Base-by-base conservation (phyloP, 495 filamentous ascomycete genomes). In the Trichocladium uniseriatum region DNA sequence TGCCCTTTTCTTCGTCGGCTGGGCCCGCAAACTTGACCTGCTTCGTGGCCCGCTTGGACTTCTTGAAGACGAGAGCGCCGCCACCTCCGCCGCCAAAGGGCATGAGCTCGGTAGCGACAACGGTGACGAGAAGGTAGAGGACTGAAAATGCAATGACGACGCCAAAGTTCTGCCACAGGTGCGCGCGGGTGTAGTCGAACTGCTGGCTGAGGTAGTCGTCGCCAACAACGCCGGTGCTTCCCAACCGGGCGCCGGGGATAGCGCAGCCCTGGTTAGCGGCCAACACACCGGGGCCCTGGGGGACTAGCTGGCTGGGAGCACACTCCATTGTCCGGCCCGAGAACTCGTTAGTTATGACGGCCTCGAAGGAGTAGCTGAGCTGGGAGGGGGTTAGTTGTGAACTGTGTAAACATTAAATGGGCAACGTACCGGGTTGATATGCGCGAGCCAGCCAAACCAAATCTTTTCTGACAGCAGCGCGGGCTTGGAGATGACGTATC, bases 131-230 rank as follows among this genome's bases (percentile, higher is more conserved):
- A 24, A 90, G 75, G 48, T 88, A 89, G 2, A 86, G 66, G 10
- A 83, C 74, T 0, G 71, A 75, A 44, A 86, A 88, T 14, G 81
- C 83, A 35, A 87, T 74, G 32, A 89, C 55, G 16, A 89, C 81
- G 41, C 82, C 86, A 58, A 85, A 87, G 60, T 92, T 89, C 15
- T 85, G 81, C 87, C 87, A 92, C 15, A 89, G 62, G 56, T 92
- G 75, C 13, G 62, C 56, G 1, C 80, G 77, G 5, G 69, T 76
- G 58, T 88, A 90, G 38, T 46, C 51, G 27, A 75, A 66, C 53
- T 78, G 80, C 6, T 70, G 68, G 10, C 62, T 55, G 18, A 90
- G 52, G 54, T 88, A 91, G 16, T 70, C 69, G 15, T 70, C 63
- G 1, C 87, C 87, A 3, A 69, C 50, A 11, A 91, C 73, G 16